Percentiles rank a stretch among this genome's conserved stretches.
Conservation (phyloP, 495 filamentous ascomycete genomes). For the Cenococcum geophilum region DNA sequence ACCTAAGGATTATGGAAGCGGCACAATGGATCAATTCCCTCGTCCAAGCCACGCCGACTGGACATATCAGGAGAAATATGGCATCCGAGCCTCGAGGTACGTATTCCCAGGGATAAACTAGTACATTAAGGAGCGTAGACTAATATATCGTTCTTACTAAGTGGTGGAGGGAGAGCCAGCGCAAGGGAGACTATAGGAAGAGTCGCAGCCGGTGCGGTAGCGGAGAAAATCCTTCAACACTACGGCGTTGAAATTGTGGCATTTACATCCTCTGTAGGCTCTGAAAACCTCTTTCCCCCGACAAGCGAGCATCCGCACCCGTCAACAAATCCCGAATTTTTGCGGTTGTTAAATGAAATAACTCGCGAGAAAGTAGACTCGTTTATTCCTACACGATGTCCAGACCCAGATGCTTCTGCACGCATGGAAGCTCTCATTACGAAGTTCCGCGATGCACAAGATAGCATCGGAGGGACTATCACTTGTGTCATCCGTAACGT, state of each 20-base stretch:
- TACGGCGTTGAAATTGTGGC: slow-evolving; percentile 89
- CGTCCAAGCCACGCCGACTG: slow-evolving; percentile 92
- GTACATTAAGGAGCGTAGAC: too few relatives aligned
- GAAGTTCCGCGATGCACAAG: slow-evolving; percentile 68
- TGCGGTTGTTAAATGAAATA: slow-evolving; percentile 66
- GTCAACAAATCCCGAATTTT: slow-evolving; percentile 75
- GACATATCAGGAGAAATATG: slow-evolving; percentile 97
- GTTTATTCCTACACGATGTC: slow-evolving; percentile 81
- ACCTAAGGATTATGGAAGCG: slow-evolving; percentile 86
- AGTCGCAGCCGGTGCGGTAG: slow-evolving; percentile 87
- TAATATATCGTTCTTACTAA: too few relatives aligned
- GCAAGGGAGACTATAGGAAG: slow-evolving; percentile 96
- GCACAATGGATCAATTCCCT: slow-evolving; percentile 88
- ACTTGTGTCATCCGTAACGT: slow-evolving; percentile 92
- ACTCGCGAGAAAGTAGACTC: slow-evolving; percentile 73
- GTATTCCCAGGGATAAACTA: too few relatives aligned
- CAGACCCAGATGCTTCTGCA: slow-evolving; percentile 54
- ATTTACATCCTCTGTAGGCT: slow-evolving; percentile 81
- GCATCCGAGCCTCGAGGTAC: slow-evolving; percentile 89
- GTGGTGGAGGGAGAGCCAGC: slow-evolving; percentile 84
- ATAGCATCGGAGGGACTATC: slow-evolving; percentile 94
- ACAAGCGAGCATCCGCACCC: slow-evolving; percentile 64
- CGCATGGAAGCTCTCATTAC: slow-evolving; percentile 78
- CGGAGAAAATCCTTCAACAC: slow-evolving; percentile 83
- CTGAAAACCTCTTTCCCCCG: slow-evolving; percentile 75